Conservation (phyloP, 495 filamentous ascomycete genomes). For the Polyplosphaeria fusca region DNA sequence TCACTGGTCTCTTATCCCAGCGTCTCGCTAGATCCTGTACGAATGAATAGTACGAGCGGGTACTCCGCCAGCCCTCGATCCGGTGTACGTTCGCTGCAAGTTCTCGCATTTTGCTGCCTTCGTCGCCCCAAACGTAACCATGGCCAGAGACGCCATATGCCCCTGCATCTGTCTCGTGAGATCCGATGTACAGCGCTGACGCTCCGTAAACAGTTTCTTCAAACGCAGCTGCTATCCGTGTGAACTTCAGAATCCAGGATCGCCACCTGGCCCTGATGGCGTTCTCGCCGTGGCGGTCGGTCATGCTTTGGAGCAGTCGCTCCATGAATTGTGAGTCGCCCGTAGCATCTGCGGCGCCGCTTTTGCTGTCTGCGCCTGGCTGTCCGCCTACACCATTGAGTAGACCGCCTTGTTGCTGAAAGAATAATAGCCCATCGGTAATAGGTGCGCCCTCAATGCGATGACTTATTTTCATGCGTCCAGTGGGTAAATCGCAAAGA, state of each 20-base stretch:
- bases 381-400: slow-evolving; percentile 22
- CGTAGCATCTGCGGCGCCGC: slow-evolving; percentile 60
- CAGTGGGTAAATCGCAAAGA: slow-evolving; percentile 86
- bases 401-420: slow-evolving; percentile 61
- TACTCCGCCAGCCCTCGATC: slow-evolving; percentile 95
- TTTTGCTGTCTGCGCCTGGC: slow-evolving; percentile 31
- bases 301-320: slow-evolving; percentile 75
- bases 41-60: slow-evolving; percentile 89
- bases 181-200: slow-evolving; percentile 81
- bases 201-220: slow-evolving; percentile 93
- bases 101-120: slow-evolving; percentile 73
- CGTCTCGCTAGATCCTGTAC: slow-evolving; percentile 73
- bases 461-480: slow-evolving; percentile 88
- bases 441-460: slow-evolving; percentile 71
- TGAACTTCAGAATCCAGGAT: slow-evolving; percentile 86
- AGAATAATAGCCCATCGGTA: slow-evolving; percentile 78
- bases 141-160: slow-evolving; percentile 71
- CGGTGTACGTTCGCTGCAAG: slow-evolving; percentile 83
- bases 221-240: slow-evolving; percentile 85
- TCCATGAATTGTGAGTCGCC: slow-evolving; percentile 90
- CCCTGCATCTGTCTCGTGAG: slow-evolving; percentile 58
- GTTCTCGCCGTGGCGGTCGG: slow-evolving; percentile 80
- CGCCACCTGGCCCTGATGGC: slow-evolving; percentile 88
- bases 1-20: slow-evolving; percentile 69
- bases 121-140: slow-evolving; percentile 92